Conservation (phyloP, 2,329 filamentous ascomycete genomes). For the Curvularia lunata region DNA sequence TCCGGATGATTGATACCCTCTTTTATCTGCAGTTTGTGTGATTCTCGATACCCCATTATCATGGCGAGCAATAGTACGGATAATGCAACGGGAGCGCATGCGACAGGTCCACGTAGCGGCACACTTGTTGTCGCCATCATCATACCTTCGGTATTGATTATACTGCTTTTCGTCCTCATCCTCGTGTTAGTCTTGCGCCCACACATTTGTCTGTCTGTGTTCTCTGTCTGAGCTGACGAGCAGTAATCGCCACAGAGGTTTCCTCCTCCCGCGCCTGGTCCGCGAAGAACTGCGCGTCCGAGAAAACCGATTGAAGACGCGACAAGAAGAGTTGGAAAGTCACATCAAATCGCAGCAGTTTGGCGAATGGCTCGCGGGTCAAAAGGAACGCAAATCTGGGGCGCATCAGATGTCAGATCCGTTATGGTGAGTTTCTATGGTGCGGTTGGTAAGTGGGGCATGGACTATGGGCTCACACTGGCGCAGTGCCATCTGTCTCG, state of each 20-base stretch:
- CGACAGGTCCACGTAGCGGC: slow-evolving; percentile 13
- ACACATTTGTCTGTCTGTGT: neutral
- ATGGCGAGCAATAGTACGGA: slow-evolving; percentile 28
- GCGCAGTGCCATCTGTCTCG: slow-evolving; percentile 47
- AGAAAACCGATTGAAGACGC: slow-evolving; percentile 35
- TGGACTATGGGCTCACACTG: slow-evolving; percentile 10
- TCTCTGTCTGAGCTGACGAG: slow-evolving; percentile 13
- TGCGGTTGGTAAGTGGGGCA: neutral
- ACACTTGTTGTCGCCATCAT: slow-evolving; percentile 40
- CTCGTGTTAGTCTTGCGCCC: slow-evolving; percentile 31
- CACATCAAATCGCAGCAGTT: slow-evolving; percentile 42
- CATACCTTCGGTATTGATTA: slow-evolving; percentile 40
- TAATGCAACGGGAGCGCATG: neutral
- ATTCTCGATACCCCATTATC: neutral
- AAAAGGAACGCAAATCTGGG: slow-evolving; percentile 30
- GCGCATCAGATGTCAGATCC: slow-evolving; percentile 25
- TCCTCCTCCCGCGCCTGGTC: slow-evolving; percentile 28
- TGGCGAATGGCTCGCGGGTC: slow-evolving; percentile 41
- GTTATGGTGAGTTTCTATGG: slow-evolving; percentile 31
- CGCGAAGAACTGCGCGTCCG: slow-evolving; percentile 22
- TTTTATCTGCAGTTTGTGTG: neutral
- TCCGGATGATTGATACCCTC: neutral
- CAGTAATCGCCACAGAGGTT: slow-evolving; percentile 30
- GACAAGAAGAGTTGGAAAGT: slow-evolving; percentile 40
- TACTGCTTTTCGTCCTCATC: slow-evolving; percentile 40